Base-by-base conservation (phyloP, 2,329 filamentous ascomycete species). In the Bipolaris gigantea region DNA sequence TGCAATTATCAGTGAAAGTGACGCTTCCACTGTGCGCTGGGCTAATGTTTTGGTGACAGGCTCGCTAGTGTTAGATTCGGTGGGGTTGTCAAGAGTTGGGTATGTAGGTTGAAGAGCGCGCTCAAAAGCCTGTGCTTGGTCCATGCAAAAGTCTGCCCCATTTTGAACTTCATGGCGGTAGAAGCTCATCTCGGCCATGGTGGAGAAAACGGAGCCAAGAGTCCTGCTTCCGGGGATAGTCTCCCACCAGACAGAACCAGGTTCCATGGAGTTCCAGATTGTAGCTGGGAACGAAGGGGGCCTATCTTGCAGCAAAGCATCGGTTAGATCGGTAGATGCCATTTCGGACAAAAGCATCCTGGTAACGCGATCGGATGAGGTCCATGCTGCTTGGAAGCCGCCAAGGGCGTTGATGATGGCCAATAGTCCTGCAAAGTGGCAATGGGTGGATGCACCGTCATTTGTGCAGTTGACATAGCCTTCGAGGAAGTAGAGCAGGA, bases 391-490 rank as follows among this genome's bases (percentile, higher is more conserved):
- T 27, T 50, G 34, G 11, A 61, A 56, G 6, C 89, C 5, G 90
- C 89, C 13, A 85, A 89, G 63, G 89, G 89, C 40, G 89, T 96
- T 61, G 83, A 92, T 74, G 85, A 87, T 50, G 85, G 84, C 44
- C 87, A 95, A 77, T 89, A 88, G 71, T 15, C 58, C 58, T 5
- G 58, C 40, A 21, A 48, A 47, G 32, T 61, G 58, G 40, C 56
- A 56, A 33, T 41, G 44, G 15, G 58, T 61, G n/a, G 58, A 59
- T 43, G 53, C 58, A 45, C 50, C 45, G 21, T 55, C 50, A 8
- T 46, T 54, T 16, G 48, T 50, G 25, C 58, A 61, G 9, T 61
- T 54, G 2, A 61, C 40, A 39, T 59, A 61, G 25, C 58, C 58
- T 34, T 61, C 58, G 6, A 57, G 34, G 30, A 61, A 61, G 40